Evolutionary conservation across 192 early-diverging fungal species (phyloP).

Genomic region (Coemansia sp.): DNA sequence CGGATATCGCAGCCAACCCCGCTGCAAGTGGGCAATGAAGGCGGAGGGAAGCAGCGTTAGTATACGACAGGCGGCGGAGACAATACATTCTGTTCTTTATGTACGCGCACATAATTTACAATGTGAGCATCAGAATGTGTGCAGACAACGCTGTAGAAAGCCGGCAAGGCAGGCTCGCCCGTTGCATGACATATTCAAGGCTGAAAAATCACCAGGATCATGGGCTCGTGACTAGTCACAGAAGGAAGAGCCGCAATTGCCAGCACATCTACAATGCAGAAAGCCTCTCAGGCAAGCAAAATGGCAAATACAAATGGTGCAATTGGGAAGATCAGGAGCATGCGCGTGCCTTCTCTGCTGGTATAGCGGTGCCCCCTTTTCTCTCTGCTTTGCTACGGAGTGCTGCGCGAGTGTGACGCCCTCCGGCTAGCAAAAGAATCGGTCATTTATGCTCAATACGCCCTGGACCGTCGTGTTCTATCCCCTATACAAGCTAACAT

Average conservation of each 20-base stretch:
- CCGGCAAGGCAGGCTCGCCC: slow-evolving; percentile 1
- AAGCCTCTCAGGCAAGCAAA: not conserved
- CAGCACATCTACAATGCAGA: not conserved
- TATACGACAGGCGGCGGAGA: not conserved
- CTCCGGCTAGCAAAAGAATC: not conserved
- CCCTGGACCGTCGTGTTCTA: not conserved
- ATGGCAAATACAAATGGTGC: not conserved
- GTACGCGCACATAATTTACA: slow-evolving; percentile 11
- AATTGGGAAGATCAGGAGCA: not conserved
- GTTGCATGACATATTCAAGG: not conserved
- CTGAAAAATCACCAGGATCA: slow-evolving; percentile 11
- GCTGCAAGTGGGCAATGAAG: not conserved
- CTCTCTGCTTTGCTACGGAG: not conserved
- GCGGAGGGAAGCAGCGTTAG: not conserved
- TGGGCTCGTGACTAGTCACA: slow-evolving; percentile 21
- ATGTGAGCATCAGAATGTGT: slow-evolving; percentile 6
- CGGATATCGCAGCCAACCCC: not conserved
- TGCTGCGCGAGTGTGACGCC: not conserved
- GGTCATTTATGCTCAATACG: not conserved
- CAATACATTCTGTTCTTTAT: slow-evolving; percentile 4
- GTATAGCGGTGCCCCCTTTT: not conserved
- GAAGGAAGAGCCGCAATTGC: slow-evolving; percentile 11
- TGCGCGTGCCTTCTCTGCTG: not conserved
- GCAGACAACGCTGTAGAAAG: slow-evolving; percentile 8
- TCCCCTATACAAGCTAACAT: not conserved